Percentiles rank a stretch among this genome's conserved stretches.
Conservation (phyloP, 192 early-diverging fungal genomes). For the Coemansia sp. region DNA sequence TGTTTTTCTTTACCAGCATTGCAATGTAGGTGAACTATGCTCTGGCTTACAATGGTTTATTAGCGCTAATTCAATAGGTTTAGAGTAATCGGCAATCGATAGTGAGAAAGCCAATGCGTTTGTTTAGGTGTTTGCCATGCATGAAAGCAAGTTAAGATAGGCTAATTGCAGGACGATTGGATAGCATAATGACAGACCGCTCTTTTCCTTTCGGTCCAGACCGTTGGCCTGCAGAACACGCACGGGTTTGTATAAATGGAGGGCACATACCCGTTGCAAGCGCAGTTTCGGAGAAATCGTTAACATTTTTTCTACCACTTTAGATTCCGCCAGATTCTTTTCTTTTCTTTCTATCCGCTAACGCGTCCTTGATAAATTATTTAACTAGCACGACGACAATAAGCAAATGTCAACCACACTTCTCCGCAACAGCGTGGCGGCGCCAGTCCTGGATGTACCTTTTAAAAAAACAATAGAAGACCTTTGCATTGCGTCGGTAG, state of each 20-base stretch:
- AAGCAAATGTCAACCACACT: slow-evolving; percentile 17
- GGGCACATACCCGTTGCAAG: neutral
- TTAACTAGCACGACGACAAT: neutral
- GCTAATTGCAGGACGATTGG: neutral
- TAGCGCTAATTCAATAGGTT: neutral
- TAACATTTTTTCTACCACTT: neutral
- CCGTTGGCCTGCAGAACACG: neutral
- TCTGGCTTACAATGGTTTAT: neutral
- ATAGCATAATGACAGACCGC: neutral
- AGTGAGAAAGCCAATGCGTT: neutral
- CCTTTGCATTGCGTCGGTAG: slow-evolving; percentile 12
- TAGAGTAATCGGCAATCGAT: neutral
- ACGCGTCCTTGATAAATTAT: neutral
- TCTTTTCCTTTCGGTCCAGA: slow-evolving; percentile 1
- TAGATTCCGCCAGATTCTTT: neutral
- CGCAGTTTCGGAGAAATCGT: neutral
- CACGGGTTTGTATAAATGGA: neutral
- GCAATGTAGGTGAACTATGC: neutral
- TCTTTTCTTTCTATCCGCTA: neutral
- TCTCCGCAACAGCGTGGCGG: neutral
- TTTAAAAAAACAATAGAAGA: neutral
- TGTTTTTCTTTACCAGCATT: slow-evolving; percentile 8
- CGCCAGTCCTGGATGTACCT: neutral
- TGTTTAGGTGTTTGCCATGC: neutral
- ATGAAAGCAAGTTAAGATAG: too few species aligned